Conservation (phyloP, 2,329 filamentous ascomycete genomes). For the Neofusicoccum cordaticola region DNA sequence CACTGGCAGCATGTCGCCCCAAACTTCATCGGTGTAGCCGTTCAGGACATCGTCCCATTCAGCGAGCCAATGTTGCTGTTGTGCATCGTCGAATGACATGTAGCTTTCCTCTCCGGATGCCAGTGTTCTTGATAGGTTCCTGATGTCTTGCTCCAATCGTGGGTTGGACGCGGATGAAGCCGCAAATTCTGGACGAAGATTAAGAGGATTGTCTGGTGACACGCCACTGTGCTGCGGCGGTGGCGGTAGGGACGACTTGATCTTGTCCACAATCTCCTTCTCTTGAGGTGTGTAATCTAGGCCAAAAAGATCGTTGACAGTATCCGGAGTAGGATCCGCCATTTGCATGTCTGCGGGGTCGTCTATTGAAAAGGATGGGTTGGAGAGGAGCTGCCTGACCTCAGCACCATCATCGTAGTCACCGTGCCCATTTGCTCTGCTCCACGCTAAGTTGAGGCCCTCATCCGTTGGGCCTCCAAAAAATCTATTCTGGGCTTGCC, state of each 20-base stretch:
- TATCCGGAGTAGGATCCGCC: slow-evolving; percentile 7
- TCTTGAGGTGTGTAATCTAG: slow-evolving; percentile 13
- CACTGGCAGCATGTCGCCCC: slow-evolving; percentile 23
- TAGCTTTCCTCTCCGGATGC: background rate
- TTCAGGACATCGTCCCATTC: slow-evolving; percentile 24
- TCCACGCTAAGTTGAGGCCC: no score
- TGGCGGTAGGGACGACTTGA: slow-evolving; percentile 19
- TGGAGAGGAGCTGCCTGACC: slow-evolving; percentile 19
- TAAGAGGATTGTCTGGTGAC: slow-evolving; percentile 18
- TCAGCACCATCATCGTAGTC: slow-evolving; percentile 20
- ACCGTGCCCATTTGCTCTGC: background rate
- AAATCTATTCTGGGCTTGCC: background rate
- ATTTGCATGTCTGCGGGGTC: background rate
- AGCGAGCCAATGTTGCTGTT: slow-evolving; percentile 15
- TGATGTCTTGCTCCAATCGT: slow-evolving; percentile 12
- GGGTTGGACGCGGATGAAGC: background rate
- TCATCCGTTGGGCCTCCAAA: background rate
- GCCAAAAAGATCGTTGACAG: slow-evolving; percentile 17
- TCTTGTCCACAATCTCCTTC: slow-evolving; percentile 17
- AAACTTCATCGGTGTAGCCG: slow-evolving; percentile 25
- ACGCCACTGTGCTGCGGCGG: slow-evolving; percentile 18
- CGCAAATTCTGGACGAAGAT: slow-evolving; percentile 19
- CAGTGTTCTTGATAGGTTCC: background rate
- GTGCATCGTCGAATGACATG: background rate
- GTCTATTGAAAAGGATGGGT: slow-evolving; percentile 15